Base-by-base conservation (phyloP, 2,329 filamentous ascomycete genomes). In the Mycosphaerelloides madeirae region DNA sequence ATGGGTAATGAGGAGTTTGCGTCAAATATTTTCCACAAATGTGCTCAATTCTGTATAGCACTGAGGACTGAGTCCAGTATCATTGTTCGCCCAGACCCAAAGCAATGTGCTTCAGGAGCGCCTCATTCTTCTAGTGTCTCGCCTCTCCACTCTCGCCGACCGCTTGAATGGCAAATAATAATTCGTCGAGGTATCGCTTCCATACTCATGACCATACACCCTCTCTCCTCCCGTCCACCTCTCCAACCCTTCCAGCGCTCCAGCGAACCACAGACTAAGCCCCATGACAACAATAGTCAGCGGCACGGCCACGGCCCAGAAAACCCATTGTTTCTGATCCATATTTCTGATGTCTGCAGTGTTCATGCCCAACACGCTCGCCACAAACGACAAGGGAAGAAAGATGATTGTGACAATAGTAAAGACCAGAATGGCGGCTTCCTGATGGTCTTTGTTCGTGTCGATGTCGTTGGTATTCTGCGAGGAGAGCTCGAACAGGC, bases 331-430 rank as follows among this genome's bases (percentile, higher is more conserved):
- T 16, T 25, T 39, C 15, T 19, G 7, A 18, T 41, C 20, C 46
- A 43, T 44, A 16, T 48, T 34, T 4, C 44, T 35, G n/a, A 51
- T 31, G 22, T 49, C 46, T 6, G 19, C 28, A 6, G 38, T 45
- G 38, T 51, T 53, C 39, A 53, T 51, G n/a, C 48, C 41, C 20
- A 51, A 43, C 18, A 50, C 29, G n/a, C 28, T 41, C 11, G 42
- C 39, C 4, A 51, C 43, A 31, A 50, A 51, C 18, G 18, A 41
- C 2, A 49, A 36, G 13, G 44, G 44, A 6, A 51, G 43, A 20
- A 53, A 53, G 39, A 53, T 48, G 15, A 53, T 46, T 6, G 50
- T 50, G 31, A 39, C 45, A 12, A 49, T 35, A 11, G 47, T 41
- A 43, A 46, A 50, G 25, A 50, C 41, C 5, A 43, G 19, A 31